Base-by-base conservation (phyloP, 192 early-diverging fungal species). In the Coemansia sp. region DNA sequence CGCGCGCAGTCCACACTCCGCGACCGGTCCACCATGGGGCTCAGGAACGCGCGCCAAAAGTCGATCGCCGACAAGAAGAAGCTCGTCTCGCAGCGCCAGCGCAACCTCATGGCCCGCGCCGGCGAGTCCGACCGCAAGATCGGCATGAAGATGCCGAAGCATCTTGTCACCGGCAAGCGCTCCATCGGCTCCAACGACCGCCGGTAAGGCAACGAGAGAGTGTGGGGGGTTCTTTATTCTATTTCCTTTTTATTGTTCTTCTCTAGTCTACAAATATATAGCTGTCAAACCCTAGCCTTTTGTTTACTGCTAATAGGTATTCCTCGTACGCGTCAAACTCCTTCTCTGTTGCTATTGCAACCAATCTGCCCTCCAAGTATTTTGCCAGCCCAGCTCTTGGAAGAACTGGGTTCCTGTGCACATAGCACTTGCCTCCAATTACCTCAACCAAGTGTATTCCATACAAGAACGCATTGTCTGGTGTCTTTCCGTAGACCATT, bases 51-150 rank as follows among this genome's bases (percentile, higher is more conserved):
- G 4, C 56, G 56, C 19, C 54, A 53, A 15, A 57, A 79, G 42
- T 82, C 86, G 42, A 22, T 35, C 1, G 84, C 88, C 41, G 86
- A 90, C 46, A 93, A 89, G 74, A 83, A 87, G 35, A 83, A 86
- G 73, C 80, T 85, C 53, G 67, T 86, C 53, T 71, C 82, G 9
- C 87, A 95, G 61, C 85, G 87, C 51, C 79, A 78, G 42, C 70
- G 82, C 58, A 93, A 90, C 73, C 66, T 83, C 55, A 79, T 85
- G 55, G 94, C 90, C 41, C 84, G 83, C 45, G 80, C 82, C 22
- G 94, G 95, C 58, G 97, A 99, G 75, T 77, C 91, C n/a, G 97
- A 99, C 69, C 84, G 96, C 63, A 73, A 70, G n/a, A 93, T 99
- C 53, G 67, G 76, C 47, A 84, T 82, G 54, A 95, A 97, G 81